phyloP scores from a whole-genome alignment of 257 asterid species.

The Henckelia pumila region DNA sequence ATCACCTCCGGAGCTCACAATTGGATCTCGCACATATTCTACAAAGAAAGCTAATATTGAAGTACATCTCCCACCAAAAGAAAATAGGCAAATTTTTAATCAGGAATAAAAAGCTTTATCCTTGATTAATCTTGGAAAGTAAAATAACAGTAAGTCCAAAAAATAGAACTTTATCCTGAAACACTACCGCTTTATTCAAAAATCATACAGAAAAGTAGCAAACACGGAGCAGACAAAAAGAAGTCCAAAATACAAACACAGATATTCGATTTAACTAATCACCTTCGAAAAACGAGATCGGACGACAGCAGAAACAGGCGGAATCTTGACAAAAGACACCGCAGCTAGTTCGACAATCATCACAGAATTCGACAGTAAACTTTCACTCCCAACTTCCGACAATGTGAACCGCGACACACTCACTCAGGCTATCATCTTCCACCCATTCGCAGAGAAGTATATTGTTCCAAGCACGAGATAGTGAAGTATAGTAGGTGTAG shows the following conservation, averaged over 20 bases:
- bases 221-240: constrained; percentile 26
- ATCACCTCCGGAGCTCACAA: constrained; percentile 10
- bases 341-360: constrained; percentile 21
- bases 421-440: constrained; percentile 8
- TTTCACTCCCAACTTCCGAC: constrained; percentile 24
- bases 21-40: constrained; percentile 20
- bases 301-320: constrained; percentile 30
- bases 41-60: not conserved
- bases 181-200: constrained; percentile 30
- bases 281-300: constrained; percentile 66
- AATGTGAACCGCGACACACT: constrained; percentile 24
- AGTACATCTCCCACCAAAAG: constrained; percentile 19
- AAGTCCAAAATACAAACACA: constrained; percentile 26
- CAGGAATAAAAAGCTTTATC: constrained; percentile 13
- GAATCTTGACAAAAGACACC: constrained; percentile 24
- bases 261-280: constrained; percentile 32
- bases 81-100: constrained; percentile 20
- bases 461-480: constrained; percentile 11
- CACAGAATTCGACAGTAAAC: constrained; percentile 10
- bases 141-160: not conserved
- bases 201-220: constrained; percentile 45
- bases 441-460: constrained; percentile 8
- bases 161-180: not conserved
- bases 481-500: constrained; percentile 15
- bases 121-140: not conserved